These are phyloP conservation scores for Pichia membranifaciens DNA, from an alignment of 805 yeast genomes.

Conservation along the genomic window DNA sequence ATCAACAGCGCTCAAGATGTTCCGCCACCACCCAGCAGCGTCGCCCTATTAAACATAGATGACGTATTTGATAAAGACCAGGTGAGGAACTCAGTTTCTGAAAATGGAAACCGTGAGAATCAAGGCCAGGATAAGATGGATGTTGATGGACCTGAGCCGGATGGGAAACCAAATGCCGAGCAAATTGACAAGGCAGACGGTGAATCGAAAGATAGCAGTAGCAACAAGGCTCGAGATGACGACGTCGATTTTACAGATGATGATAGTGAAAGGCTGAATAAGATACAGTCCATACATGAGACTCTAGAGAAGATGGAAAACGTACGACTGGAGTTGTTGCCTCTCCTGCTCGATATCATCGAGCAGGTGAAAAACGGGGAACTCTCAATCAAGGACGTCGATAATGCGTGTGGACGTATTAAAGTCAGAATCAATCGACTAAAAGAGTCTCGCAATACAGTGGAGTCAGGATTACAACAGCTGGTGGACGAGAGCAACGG, in stretches of 20 bases:
- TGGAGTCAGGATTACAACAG: constrained; percentile 22
- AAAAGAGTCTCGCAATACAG: constrained; percentile 37
- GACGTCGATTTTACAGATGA: background rate
- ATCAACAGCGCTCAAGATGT: too few relatives aligned
- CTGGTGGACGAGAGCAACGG: constrained; percentile 32
- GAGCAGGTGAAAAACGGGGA: constrained; percentile 36
- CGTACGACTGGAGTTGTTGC: constrained; percentile 33
- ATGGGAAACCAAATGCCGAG: background rate
- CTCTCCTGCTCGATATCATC: constrained; percentile 35
- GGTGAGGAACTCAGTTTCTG: background rate
- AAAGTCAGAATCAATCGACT: constrained; percentile 36
- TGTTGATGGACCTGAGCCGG: background rate
- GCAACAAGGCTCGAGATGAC: background rate
- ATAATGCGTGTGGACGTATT: constrained; percentile 41
- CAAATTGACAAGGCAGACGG: background rate
- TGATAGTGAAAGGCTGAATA: background rate
- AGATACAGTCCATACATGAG: background rate
- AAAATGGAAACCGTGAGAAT: too few relatives aligned
- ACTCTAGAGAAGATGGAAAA: constrained; percentile 22
- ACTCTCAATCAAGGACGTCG: constrained; percentile 38
- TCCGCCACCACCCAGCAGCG: background rate
- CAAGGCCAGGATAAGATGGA: background rate
- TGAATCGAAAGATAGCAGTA: background rate
- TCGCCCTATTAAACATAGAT: background rate
- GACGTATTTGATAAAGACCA: background rate